Evolutionary conservation across 202 grass and related monocot species (phyloP).

Genomic region (Panicum virgatum): DNA sequence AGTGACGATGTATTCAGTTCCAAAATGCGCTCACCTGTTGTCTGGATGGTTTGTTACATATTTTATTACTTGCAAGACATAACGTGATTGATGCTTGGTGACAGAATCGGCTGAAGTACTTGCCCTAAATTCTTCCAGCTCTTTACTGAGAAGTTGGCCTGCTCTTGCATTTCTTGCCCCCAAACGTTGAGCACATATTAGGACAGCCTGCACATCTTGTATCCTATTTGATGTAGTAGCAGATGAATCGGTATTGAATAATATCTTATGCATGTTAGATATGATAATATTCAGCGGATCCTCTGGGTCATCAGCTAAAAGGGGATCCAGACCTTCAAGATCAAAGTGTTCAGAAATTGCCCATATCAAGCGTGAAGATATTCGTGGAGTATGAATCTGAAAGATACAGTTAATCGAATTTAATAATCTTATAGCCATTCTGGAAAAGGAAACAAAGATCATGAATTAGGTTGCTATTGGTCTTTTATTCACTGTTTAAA

Average conservation of each 20-base stretch:
- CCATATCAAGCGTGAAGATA: slow-evolving; percentile 85
- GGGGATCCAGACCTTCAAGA: slow-evolving; percentile 94
- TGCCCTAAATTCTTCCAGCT: slow-evolving; percentile 89
- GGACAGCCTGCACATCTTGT: slow-evolving; percentile 90
- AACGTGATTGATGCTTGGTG: slow-evolving; percentile 92
- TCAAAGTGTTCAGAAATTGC: slow-evolving; percentile 97
- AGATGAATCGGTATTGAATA: slow-evolving; percentile 86
- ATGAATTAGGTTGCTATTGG: background rate
- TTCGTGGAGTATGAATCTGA: slow-evolving; percentile 88
- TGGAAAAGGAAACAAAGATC: background rate
- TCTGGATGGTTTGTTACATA: slow-evolving; percentile 78
- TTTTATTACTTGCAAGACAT: slow-evolving; percentile 93
- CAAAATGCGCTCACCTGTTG: slow-evolving; percentile 66
- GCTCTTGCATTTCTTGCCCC: slow-evolving; percentile 89
- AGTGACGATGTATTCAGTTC: slow-evolving; percentile 29
- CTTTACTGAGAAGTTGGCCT: slow-evolving; percentile 83
- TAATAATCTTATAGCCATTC: slow-evolving; percentile 19
- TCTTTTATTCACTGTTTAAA: background rate
- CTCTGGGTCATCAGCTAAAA: slow-evolving; percentile 98
- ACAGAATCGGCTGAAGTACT: slow-evolving; percentile 81
- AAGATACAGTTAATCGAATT: slow-evolving; percentile 24
- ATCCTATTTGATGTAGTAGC: slow-evolving; percentile 79
- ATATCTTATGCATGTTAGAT: slow-evolving; percentile 93
- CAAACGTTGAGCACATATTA: slow-evolving; percentile 87
- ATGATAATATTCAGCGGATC: slow-evolving; percentile 98